Percentiles rank a stretch among this genome's conserved stretches.
Conservation (phyloP, 2,329 filamentous ascomycete genomes). For the Nemania sp. region DNA sequence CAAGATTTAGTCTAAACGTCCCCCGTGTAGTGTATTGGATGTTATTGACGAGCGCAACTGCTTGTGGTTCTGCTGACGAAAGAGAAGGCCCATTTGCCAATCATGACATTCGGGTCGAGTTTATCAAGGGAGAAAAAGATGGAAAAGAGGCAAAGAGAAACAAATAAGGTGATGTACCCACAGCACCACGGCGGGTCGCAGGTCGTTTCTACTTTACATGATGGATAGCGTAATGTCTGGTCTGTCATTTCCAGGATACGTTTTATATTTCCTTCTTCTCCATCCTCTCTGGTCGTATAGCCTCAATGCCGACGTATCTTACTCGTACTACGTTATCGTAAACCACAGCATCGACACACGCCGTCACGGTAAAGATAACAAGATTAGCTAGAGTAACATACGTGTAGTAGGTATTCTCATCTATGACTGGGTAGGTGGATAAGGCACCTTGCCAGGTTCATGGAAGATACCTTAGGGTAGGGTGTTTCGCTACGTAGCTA, state of each 20-base stretch:
- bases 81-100: not conserved
- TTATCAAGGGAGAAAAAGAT: conserved; percentile 5
- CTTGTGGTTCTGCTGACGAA: not conserved
- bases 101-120: no score
- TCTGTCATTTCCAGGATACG: not conserved
- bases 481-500: not conserved
- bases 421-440: not conserved
- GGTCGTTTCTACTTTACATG: not conserved
- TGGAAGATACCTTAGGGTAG: no score
- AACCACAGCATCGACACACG: not conserved
- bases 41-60: not conserved
- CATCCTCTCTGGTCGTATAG: not conserved
- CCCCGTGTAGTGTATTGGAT: not conserved
- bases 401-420: not conserved
- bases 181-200: conserved; percentile 15
- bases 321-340: not conserved
- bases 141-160: not conserved
- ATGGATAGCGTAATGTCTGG: no score
- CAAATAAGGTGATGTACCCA: not conserved
- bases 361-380: no score
- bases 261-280: not conserved
- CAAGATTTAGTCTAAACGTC: not conserved
- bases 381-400: no score
- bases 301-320: not conserved
- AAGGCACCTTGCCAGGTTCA: not conserved